Base-by-base conservation (phyloP, 352 stramenopile species). In the Globisporangium orthogonon region DNA sequence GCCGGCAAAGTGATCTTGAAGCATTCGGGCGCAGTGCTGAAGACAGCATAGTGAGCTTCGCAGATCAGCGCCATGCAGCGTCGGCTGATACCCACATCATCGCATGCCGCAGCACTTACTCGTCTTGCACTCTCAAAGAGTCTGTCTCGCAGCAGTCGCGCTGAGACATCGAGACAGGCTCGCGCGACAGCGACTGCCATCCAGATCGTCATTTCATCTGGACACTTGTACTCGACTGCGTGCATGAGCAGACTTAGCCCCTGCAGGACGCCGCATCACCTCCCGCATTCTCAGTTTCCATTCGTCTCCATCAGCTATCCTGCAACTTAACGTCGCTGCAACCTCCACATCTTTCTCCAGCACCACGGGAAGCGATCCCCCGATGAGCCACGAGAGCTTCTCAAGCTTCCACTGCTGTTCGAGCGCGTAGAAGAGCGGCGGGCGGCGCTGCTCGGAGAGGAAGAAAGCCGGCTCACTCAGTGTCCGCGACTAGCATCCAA, bases 121-220 rank as follows among this genome's bases (percentile, higher is more conserved):
- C 81, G 66, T 45, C 74, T 61, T 18, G 73, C 74, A n/a, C 65
- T 86, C 50, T 89, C 75, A 10, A 67, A 73, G 18, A 89, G 74
- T 7, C 70, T 58, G 2, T 54, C 63, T 7, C 66, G 31, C 0
- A 83, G 29, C 0, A 89, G 57, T 14, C 71, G 53, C 4, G 70
- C 40, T 3, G 78, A 46, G 1, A 55, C 48, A 0, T 50, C 3
- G 1, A 80, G 30, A 56, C 75, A 66, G 13, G 39, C 30, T 7
- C 61, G 61, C 5, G 76, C 70, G 18, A 76, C 54, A 3, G 71
- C 67, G 35, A 90, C 79, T 3, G 79, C 77, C 39, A 91, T 77
- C 18, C 76, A 69, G 40, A 89, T 65, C 3, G 77, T 41, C 17
- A 88, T 61, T 39, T 87, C 71, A 43, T 82, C 65, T 1, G 74